Evolutionary conservation across 805 yeast genomes (phyloP), one percentile per base, ranked within the genome.

Genomic region (Starmerella khaoyaiensis): DNA sequence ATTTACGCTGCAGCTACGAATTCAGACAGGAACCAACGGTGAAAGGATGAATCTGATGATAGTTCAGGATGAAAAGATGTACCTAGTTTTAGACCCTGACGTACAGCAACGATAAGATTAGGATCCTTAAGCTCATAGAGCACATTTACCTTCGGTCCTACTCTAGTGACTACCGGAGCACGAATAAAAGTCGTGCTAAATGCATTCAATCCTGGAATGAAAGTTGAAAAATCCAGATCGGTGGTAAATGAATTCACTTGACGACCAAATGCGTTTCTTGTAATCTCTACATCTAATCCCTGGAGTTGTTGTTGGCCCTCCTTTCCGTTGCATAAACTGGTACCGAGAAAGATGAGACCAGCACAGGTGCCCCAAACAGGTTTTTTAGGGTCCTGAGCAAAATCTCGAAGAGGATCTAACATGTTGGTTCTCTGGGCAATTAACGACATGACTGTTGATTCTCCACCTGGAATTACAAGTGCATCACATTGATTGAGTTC

Each of bases 311-410:
- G 59, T 45, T 79, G 78, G 17, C 69, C 66, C 1, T 62, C 64
- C 33, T 47, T 44, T 6, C 57, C 65, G 16, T 73, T 76, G 49
- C 71, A 67, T 12, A 64, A 59, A 25, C 76, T 61, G 38, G 67
- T 62, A 6, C 84, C 68, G 18, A 80, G 60, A 45, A 79, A 65
- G 35, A 80, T 79, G 47, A 80, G 60, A 2, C 93, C 93, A 3
- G 93, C 93, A 57, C 93, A 80, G 1, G 93, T 80, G 0, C 93
- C 93, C 93, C 93, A 80, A 10, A 73, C 68, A 1, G 80, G 74
- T 42, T 68, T 69, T 16, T 60, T 58, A 6, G 66, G 47, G 22
- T 51, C 59, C 33, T 66, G 62, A 18, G 74, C 71, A 53, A 69
- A 72, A 10, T 60, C 52, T 28, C 64, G 56, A 37, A 79, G 58